Evolutionary conservation across 2,329 filamentous ascomycete genomes (phyloP), one percentile per base, ranked within the genome.

Genomic region (Colletotrichum sp.): DNA sequence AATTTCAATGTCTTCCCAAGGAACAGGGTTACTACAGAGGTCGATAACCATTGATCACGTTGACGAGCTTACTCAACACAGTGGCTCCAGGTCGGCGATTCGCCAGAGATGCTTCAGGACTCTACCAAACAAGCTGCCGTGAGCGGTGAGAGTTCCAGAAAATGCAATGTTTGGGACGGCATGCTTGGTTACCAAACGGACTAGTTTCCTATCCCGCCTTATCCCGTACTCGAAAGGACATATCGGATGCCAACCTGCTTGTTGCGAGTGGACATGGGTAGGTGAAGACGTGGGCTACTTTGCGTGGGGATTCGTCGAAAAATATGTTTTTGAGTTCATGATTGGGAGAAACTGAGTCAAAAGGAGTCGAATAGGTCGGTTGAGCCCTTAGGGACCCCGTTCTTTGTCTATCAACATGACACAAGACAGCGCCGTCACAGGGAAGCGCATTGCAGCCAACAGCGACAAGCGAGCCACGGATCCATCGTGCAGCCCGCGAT

Each of bases 321-420:
- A 68, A 55, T 9, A 10, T 34, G 39, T 63, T 64, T 52, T 39
- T 57, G 57, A 55, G 24, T 52, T 68, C 63, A 32, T 63, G 64
- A 26, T 66, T 64, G 34, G 57, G 39, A 74, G 26, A 26, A 55
- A 59, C 36, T 34, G 44, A 26, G 26, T 52, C 34, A 68, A 68
- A 28, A 26, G 44, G 13, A 52, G 36, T 49, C 26, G 39, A 68
- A 62, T 49, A 72, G 55, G 26, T 32, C 32, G 32, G 32, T 18
- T 63, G 32, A 36, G 24, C 24, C n/a, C 13, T n/a, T 18, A 21
- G 24, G 52, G 28, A n/a, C 44, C 44, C n/a, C 44, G 44, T 52
- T 21, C n/a, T 21, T 34, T 36, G 59, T 55, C 57, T 60, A 68
- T 66, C 44, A 76, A 69, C 49, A 65, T 74, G 74, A 74, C 59